Evolutionary conservation across 139 green algal species (phyloP).

Genomic region (Micractinium sp.): DNA sequence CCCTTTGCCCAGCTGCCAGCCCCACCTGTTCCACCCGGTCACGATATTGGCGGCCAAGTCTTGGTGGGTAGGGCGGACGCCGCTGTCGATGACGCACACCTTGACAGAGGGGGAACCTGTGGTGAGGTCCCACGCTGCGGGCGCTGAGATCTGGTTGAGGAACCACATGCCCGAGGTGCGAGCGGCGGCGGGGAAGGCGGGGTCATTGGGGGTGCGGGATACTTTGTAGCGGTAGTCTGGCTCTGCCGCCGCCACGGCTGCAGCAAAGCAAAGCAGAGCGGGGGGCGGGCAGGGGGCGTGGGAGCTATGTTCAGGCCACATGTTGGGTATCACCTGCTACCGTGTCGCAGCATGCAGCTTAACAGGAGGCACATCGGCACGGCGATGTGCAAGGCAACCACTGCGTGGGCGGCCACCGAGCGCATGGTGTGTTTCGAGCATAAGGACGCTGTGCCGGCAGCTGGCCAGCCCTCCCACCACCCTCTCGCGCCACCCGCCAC

Average conservation of each 20-base stretch:
- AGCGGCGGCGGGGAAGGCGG: neutral
- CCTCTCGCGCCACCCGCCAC: too few relatives aligned
- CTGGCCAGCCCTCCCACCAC: too few relatives aligned
- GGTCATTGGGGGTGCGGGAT: neutral
- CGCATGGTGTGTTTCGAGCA: too few relatives aligned
- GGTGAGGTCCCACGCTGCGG: neutral
- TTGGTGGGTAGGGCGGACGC: neutral
- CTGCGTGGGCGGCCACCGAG: too few relatives aligned
- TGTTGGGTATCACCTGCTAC: too few relatives aligned
- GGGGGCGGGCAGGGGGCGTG: too few relatives aligned
- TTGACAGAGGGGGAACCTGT: neutral
- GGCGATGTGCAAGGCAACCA: too few relatives aligned
- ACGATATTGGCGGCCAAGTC: neutral
- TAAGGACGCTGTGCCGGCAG: too few relatives aligned
- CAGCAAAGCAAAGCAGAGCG: neutral
- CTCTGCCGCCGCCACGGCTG: neutral
- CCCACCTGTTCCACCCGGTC: neutral
- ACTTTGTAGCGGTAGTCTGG: neutral
- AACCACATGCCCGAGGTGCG: neutral
- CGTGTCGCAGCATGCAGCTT: too few relatives aligned
- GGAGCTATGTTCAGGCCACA: too few relatives aligned
- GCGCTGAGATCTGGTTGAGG: neutral
- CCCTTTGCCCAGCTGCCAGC: too few relatives aligned
- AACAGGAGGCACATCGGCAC: too few relatives aligned
- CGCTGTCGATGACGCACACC: neutral